Conservation (phyloP, 176 grass and related monocot genomes). For the Saccharum officinarum region DNA sequence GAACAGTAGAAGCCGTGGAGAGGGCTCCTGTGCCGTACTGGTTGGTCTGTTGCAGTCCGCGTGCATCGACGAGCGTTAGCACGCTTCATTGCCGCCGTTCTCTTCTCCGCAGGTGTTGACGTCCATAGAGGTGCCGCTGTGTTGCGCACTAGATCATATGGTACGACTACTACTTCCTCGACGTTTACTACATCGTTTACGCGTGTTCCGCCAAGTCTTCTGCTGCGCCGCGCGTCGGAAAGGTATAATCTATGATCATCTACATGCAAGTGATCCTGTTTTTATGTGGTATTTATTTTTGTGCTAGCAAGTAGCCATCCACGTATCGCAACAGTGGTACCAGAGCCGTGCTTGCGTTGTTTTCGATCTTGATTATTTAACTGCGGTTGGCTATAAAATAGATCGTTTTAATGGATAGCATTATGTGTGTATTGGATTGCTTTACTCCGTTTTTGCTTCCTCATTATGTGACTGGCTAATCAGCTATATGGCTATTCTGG, state of each 20-base stretch:
- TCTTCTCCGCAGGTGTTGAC: neutral
- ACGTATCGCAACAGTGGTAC: neutral
- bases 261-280: neutral
- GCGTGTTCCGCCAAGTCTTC: neutral
- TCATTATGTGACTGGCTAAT: neutral
- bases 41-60: too few species aligned
- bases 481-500: too few species aligned
- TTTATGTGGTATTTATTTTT: neutral
- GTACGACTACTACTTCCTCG: neutral
- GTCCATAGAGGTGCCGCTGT: neutral
- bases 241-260: neutral
- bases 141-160: neutral
- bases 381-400: too few species aligned
- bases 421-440: neutral
- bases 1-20: too few species aligned
- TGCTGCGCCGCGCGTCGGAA: neutral
- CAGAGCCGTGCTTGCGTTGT: too few species aligned
- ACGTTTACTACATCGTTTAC: neutral
- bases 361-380: too few species aligned
- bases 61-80: neutral
- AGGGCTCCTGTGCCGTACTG: too few species aligned
- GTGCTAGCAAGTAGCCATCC: neutral
- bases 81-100: neutral
- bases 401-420: too few species aligned
- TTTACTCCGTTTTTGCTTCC: too few species aligned